Percentiles rank a stretch among this genome's conserved stretches.
These are phyloP conservation scores for Penicillium tannophilum DNA, from an alignment of 495 filamentous ascomycete species.

Conservation along the genomic window DNA sequence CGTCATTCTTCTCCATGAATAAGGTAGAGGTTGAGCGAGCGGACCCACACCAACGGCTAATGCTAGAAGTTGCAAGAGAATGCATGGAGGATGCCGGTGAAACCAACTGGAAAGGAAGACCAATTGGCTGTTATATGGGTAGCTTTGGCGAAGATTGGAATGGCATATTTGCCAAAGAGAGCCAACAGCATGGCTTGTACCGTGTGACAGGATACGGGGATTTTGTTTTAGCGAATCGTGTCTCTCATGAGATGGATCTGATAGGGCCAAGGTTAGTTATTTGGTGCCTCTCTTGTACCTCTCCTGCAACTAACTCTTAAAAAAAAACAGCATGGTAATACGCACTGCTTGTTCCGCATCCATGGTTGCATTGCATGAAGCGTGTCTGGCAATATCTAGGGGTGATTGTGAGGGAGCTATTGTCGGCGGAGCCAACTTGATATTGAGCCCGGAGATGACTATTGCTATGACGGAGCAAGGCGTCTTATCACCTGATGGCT, in stretches of 20 bases:
- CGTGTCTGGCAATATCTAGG: conserved; percentile 32
- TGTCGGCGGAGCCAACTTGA: conserved; percentile 45
- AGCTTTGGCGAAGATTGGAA: conserved; percentile 43
- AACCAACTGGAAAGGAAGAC: conserved; percentile 37
- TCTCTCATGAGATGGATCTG: conserved; percentile 40
- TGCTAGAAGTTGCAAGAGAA: conserved; percentile 31
- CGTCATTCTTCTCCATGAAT: conserved; percentile 28
- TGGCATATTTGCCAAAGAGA: conserved; percentile 23
- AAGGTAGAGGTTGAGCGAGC: not conserved
- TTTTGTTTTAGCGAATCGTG: conserved; percentile 34
- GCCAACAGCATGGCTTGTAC: conserved; percentile 17
- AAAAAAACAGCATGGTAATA: conserved; percentile 8
- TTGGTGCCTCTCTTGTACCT: not conserved
- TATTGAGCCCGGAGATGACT: conserved; percentile 37
- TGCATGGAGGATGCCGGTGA: conserved; percentile 42
- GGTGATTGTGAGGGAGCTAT: conserved; percentile 46
- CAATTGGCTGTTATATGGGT: conserved; percentile 50
- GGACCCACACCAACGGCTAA: conserved; percentile 15
- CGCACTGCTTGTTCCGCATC: conserved; percentile 43
- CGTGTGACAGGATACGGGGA: conserved; percentile 27
- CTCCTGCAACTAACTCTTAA: no score
- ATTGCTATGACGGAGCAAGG: conserved; percentile 29
- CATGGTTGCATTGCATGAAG: conserved; percentile 36
- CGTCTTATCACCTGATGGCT: conserved; percentile 29
- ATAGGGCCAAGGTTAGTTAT: conserved; percentile 26